Conservation (phyloP, 31 red algal genomes). For the Porphyra umbilicalis region DNA sequence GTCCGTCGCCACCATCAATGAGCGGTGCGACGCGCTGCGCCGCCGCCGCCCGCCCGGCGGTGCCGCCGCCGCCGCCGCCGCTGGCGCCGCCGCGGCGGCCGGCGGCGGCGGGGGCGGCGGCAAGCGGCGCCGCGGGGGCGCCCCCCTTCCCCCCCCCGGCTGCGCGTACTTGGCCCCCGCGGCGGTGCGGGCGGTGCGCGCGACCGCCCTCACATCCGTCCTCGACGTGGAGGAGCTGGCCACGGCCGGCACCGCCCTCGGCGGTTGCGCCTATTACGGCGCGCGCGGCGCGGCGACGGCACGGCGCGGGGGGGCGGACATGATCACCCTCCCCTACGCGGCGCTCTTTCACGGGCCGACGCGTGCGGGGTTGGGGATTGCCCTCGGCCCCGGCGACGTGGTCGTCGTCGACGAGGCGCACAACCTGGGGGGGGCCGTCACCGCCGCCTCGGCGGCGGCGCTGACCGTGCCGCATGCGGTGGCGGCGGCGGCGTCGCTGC, state of each 20-base stretch:
- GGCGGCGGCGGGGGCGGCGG: too few species aligned
- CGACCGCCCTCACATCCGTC: slow-evolving; percentile 18
- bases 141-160: neutral
- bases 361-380: slow-evolving; percentile 49
- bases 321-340: slow-evolving; percentile 79
- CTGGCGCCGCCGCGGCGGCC: neutral
- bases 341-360: slow-evolving; percentile 78
- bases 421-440: slow-evolving; percentile 73
- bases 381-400: slow-evolving; percentile 42
- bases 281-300: slow-evolving; percentile 45
- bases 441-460: slow-evolving; percentile 41
- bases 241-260: slow-evolving; percentile 19
- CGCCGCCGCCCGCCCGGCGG: neutral
- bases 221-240: slow-evolving; percentile 76
- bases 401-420: slow-evolving; percentile 96
- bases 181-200: slow-evolving; percentile 32
- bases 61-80: neutral
- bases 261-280: slow-evolving; percentile 81
- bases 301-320: slow-evolving; percentile 35
- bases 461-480: slow-evolving; percentile 18
- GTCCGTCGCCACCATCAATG: slow-evolving; percentile 51
- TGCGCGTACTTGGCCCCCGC: slow-evolving; percentile 47
- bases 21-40: slow-evolving; percentile 64
- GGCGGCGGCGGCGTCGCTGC: slow-evolving; percentile 11
- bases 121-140: neutral